Evolutionary conservation across 2,329 filamentous ascomycete genomes (phyloP).

Genomic region (Penicillium hordei): DNA sequence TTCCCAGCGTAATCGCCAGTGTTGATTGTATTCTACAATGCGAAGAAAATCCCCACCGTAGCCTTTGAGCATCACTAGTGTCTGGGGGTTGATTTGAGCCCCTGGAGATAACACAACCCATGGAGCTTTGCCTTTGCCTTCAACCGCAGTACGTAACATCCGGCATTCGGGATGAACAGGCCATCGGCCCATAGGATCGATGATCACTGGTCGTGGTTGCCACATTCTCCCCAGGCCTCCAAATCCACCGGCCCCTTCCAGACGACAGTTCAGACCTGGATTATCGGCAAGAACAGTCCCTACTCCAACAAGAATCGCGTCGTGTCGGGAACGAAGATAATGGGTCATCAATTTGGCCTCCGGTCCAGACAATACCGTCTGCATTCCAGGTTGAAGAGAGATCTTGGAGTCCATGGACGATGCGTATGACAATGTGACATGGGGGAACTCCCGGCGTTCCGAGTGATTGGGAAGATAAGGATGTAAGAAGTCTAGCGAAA

Average conservation of each 20-base stretch:
- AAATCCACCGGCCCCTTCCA: slow-evolving; percentile 60
- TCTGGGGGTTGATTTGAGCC: slow-evolving; percentile 48
- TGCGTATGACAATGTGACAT: slow-evolving; percentile 84
- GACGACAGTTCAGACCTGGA: slow-evolving; percentile 79
- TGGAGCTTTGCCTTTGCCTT: slow-evolving; percentile 69
- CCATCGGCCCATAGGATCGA: slow-evolving; percentile 81
- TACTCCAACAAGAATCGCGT: slow-evolving; percentile 81
- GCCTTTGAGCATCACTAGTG: slow-evolving; percentile 46
- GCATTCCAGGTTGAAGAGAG: slow-evolving; percentile 72
- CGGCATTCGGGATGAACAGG: slow-evolving; percentile 59
- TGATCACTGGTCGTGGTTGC: slow-evolving; percentile 77
- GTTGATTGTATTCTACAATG: slow-evolving; percentile 39
- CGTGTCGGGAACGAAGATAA: slow-evolving; percentile 76
- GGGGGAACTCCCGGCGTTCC: slow-evolving; percentile 44
- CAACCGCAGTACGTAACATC: slow-evolving; percentile 63
- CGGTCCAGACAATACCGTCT: slow-evolving; percentile 78
- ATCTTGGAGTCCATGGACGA: slow-evolving; percentile 83
- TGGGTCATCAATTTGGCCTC: slow-evolving; percentile 92
- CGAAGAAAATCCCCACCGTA: slow-evolving; percentile 50
- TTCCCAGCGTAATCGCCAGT: slow-evolving; percentile 61
- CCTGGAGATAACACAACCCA: slow-evolving; percentile 63
- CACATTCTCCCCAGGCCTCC: slow-evolving; percentile 52
- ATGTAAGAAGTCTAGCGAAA: slow-evolving; percentile 49
- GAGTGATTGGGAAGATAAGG: slow-evolving; percentile 51
- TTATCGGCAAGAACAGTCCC: slow-evolving; percentile 83